phyloP scores from a whole-genome alignment of 2,329 filamentous ascomycete species.

The Cladophialophora chaetospira region DNA sequence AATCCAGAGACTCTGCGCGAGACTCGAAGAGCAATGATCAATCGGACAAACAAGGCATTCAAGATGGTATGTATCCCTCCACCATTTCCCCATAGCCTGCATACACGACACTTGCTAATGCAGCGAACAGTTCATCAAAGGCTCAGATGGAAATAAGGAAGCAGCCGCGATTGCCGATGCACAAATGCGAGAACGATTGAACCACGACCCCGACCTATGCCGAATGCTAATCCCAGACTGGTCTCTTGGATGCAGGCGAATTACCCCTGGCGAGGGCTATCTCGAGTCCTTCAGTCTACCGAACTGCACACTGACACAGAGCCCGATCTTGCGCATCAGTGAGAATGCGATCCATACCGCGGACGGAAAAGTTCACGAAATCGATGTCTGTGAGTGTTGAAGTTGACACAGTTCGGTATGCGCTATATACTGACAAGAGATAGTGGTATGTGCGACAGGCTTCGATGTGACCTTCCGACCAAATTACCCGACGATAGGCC shows the following conservation, averaged over 20 bases:
- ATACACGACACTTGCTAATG: too few species aligned
- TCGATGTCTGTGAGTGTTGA: slow-evolving; percentile 33
- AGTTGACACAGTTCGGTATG: background rate
- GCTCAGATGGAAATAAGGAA: slow-evolving; percentile 15
- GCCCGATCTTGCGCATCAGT: slow-evolving; percentile 41
- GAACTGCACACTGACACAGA: slow-evolving; percentile 40
- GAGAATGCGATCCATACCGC: slow-evolving; percentile 32
- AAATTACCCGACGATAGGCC: slow-evolving; percentile 39
- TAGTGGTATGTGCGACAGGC: slow-evolving; percentile 45
- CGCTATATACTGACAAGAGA: background rate
- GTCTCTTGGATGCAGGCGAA: slow-evolving; percentile 47
- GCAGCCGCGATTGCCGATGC: slow-evolving; percentile 10
- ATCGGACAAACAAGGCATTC: slow-evolving; percentile 26
- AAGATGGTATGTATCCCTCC: slow-evolving; percentile 2
- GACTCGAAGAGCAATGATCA: slow-evolving; percentile 40
- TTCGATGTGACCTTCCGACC: slow-evolving; percentile 43
- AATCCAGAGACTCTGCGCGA: slow-evolving; percentile 36
- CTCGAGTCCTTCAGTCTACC: slow-evolving; percentile 49
- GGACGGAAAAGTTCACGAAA: background rate
- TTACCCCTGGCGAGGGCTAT: slow-evolving; percentile 56
- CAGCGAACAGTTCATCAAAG: slow-evolving; percentile 16
- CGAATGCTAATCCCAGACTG: slow-evolving; percentile 34
- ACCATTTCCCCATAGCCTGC: background rate
- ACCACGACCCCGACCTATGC: slow-evolving; percentile 30
- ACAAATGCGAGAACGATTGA: slow-evolving; percentile 20